These are phyloP conservation scores for Rhizopus arrhizus DNA, from an alignment of 371 early-diverging fungal species.

Conservation along the genomic window DNA sequence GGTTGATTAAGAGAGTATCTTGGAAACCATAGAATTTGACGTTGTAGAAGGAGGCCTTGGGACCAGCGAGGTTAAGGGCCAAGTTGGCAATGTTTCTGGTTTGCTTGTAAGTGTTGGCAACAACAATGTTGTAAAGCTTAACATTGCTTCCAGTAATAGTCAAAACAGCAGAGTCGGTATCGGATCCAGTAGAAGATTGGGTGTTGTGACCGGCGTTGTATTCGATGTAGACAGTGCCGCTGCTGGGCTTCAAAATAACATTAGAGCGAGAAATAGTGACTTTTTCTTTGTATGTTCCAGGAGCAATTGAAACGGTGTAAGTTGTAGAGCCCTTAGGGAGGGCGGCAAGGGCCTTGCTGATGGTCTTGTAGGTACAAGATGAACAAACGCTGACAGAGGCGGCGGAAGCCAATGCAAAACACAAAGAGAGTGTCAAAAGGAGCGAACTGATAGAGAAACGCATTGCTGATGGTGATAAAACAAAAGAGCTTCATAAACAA, in stretches of 20 bases:
- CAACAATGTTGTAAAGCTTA: constrained; percentile 12
- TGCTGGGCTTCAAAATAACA: constrained; percentile 9
- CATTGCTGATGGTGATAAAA: not conserved
- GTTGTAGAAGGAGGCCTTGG: constrained; percentile 27
- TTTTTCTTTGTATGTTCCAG: constrained; percentile 22
- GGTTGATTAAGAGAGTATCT: constrained; percentile 37
- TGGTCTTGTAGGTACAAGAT: constrained; percentile 10
- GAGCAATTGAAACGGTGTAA: constrained; percentile 18
- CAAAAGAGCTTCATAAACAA: not conserved
- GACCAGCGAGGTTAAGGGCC: constrained; percentile 15
- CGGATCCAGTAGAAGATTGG: constrained; percentile 4
- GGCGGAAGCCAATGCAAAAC: not conserved
- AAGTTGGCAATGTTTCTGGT: constrained; percentile 19
- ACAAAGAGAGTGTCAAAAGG: not conserved
- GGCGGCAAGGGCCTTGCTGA: constrained; percentile 14
- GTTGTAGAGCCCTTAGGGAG: constrained; percentile 18
- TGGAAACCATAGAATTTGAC: constrained; percentile 35
- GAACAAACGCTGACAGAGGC: constrained; percentile 11
- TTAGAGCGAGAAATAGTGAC: constrained; percentile 14
- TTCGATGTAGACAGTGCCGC: constrained; percentile 10
- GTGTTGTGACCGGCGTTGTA: constrained; percentile 9
- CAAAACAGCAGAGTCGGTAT: constrained; percentile 11
- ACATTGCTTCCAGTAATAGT: constrained; percentile 18
- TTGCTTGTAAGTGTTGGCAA: constrained; percentile 16
- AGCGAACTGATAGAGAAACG: constrained; percentile 1